Conservation (phyloP, 192 early-diverging fungal species). For the Linnemannia exigua region DNA sequence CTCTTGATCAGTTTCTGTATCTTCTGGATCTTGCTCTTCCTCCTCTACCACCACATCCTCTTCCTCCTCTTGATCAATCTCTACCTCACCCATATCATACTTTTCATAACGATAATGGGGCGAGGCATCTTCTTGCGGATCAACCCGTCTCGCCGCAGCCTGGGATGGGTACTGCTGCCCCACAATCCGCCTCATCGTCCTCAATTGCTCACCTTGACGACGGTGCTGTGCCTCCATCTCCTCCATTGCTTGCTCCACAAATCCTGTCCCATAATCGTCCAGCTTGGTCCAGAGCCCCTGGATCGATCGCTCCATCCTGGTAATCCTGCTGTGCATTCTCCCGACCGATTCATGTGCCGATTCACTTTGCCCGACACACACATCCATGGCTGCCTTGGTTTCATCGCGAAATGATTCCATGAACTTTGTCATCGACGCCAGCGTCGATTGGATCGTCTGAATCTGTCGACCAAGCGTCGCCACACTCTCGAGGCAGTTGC, state of each 20-base stretch:
- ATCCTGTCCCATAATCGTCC: neutral
- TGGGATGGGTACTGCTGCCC: too few species aligned
- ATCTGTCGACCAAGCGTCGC: neutral
- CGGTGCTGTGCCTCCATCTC: neutral
- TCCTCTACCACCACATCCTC: neutral
- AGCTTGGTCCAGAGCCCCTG: neutral
- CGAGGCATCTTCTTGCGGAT: neutral
- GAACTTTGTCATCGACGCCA: neutral
- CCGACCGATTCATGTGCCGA: neutral
- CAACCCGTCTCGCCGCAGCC: neutral
- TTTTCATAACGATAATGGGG: too few species aligned
- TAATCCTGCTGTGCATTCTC: neutral
- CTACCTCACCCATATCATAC: neutral
- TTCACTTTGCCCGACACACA: neutral
- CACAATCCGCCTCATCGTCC: neutral
- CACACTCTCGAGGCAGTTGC: too few species aligned
- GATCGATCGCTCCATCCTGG: neutral
- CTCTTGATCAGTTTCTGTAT: too few species aligned
- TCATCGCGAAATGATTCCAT: neutral
- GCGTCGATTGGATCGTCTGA: neutral
- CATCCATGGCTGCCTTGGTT: neutral
- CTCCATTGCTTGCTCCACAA: neutral
- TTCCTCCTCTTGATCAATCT: neutral
- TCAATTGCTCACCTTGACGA: neutral
- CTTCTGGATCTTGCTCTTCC: neutral